These are phyloP conservation scores for Plasmodium gonderi DNA, from an alignment of 169 alveolate species.

Conservation along the genomic window DNA sequence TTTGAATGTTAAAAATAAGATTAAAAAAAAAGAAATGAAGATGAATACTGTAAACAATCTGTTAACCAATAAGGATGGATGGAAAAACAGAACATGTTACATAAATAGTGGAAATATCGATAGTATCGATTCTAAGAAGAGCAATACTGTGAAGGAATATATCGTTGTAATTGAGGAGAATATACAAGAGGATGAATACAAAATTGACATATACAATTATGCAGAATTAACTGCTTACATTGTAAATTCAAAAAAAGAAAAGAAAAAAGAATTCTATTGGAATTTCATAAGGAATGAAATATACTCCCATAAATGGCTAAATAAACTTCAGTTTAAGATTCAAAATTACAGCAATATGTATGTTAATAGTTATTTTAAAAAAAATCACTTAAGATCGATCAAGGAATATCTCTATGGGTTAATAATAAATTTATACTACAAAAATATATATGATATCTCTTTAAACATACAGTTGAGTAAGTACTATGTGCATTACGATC, in stretches of 20 bases:
- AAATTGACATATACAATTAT: conserved; percentile 52
- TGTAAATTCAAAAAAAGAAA: conserved; percentile 69
- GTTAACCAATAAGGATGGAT: not conserved
- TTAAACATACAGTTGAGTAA: conserved; percentile 23
- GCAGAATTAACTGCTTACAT: conserved; percentile 64
- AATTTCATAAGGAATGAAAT: conserved; percentile 71
- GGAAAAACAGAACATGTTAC: conserved; percentile 2
- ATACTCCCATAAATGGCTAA: conserved; percentile 67
- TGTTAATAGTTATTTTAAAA: conserved; percentile 43
- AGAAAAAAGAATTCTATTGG: conserved; percentile 62
- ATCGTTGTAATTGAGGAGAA: conserved; percentile 69
- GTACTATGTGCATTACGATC: conserved; percentile 41
- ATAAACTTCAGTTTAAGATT: conserved; percentile 53
- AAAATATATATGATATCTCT: conserved; percentile 57
- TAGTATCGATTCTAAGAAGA: not conserved
- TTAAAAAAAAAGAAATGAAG: not conserved
- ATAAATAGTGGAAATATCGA: conserved; percentile 17
- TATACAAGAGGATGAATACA: conserved; percentile 37
- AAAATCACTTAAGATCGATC: conserved; percentile 9
- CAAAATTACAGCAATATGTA: conserved; percentile 58
- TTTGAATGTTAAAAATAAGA: not conserved
- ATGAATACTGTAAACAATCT: not conserved
- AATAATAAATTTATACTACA: conserved; percentile 31
- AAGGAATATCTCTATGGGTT: conserved; percentile 28
- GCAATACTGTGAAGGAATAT: conserved; percentile 38